Conservation (phyloP, 1,284 basidiomycete species). For the Xanthoconium separans region DNA sequence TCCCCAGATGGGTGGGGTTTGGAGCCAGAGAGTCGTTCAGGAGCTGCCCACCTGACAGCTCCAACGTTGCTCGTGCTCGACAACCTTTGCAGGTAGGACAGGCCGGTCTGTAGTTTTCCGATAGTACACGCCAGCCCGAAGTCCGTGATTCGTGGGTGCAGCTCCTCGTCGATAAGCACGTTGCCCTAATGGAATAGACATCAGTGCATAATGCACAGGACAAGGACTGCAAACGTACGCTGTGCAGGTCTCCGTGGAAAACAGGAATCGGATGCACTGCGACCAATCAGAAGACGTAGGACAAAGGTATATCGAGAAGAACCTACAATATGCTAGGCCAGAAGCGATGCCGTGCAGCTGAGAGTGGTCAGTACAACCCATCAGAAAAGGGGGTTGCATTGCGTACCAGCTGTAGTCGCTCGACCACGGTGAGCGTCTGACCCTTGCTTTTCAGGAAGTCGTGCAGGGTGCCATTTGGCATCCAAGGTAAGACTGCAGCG, state of each 20-base stretch:
- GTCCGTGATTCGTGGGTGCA: neutral
- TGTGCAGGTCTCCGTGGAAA: slow-evolving; percentile 4
- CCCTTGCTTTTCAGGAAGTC: neutral
- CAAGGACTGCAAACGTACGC: neutral
- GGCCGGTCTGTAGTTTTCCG: neutral
- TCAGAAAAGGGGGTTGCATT: neutral
- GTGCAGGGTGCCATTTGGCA: slow-evolving; percentile 6
- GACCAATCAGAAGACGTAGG: neutral
- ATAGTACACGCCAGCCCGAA: neutral
- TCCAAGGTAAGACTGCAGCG: neutral
- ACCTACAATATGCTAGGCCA: slow-evolving; percentile 7
- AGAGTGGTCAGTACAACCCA: neutral
- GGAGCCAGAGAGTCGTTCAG: neutral
- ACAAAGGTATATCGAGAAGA: too few relatives aligned
- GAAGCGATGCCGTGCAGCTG: slow-evolving; percentile 1
- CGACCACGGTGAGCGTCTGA: neutral
- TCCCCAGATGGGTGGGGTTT: neutral
- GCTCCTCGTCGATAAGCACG: slow-evolving; percentile 4
- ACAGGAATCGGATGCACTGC: slow-evolving; percentile 11
- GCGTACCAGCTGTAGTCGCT: neutral
- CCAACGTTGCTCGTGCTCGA: neutral
- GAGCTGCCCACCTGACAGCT: slow-evolving; percentile 2
- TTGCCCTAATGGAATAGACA: neutral
- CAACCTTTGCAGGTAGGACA: slow-evolving; percentile 2
- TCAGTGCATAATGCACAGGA: neutral